Evolutionary conservation across 352 stramenopile species (phyloP), one percentile per base, ranked within the genome.

Genomic region (Globisporangium solare): DNA sequence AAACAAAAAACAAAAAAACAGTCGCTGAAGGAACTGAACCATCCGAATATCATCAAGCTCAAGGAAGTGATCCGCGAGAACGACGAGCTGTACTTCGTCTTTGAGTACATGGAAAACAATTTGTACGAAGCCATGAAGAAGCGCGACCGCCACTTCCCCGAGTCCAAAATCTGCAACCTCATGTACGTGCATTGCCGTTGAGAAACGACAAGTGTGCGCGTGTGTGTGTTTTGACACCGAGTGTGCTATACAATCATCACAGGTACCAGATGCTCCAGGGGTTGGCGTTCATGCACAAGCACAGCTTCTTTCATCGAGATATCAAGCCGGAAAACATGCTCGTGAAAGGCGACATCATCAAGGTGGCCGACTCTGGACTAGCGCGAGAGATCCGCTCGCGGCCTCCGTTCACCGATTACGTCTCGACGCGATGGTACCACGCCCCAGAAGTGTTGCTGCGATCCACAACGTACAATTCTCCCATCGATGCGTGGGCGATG

Each of bases 311-410:
- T 64, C 97, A 99, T 71, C 88, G 97, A 47, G 97, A 99, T 68
- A 98, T 99, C 54, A 99, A 98, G 66, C 96, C 96, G 0, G 95
- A 99, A 64, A 99, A 99, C 70, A 97, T 99, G 74, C 80, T 99
- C 27, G 79, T 98, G 24, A 95, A 97, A 59, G 96, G 95, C 11
- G 86, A 98, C 51, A 94, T 75, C 14, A 86, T 97, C 57, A 99
- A 99, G 66, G 79, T 99, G 6, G 97, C 96, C 17, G 97, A 99
- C 70, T 99, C 99, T 86, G 97, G 97, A 0, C 69, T 99, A n/a
- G 96, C 97, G 17, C 78, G 95, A 32, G 84, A 97, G 68, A 98
- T 98, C 55, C 74, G 80, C 17, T 97, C 87, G 12, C 72, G 87
- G 8, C 91, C 86, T 8, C 89, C 89, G 0, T 98, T 98, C 66